Conservation (phyloP, 1,284 basidiomycete species). For the Fistulinella staudtii region DNA sequence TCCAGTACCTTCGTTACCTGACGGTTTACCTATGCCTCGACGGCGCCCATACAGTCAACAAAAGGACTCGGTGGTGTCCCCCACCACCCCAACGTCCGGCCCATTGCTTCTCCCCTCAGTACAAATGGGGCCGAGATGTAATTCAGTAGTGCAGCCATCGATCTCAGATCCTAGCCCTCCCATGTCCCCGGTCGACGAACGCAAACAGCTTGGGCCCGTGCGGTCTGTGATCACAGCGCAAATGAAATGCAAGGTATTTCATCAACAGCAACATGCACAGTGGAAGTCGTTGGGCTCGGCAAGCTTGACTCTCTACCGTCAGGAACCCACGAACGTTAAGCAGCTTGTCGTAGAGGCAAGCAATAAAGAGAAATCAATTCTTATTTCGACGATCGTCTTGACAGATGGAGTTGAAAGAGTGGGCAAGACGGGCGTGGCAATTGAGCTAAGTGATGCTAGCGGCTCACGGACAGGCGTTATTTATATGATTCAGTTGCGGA, state of each 20-base stretch:
- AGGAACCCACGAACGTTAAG: constrained; percentile 84
- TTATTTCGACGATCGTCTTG: constrained; percentile 95
- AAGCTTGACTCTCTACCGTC: constrained; percentile 82
- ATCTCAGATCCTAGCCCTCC: constrained; percentile 75
- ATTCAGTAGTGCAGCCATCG: constrained; percentile 48
- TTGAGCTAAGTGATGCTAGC: constrained; percentile 84
- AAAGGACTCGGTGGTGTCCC: constrained; percentile 18
- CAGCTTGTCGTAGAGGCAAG: constrained; percentile 95
- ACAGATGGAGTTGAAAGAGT: constrained; percentile 97
- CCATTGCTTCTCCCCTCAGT: constrained; percentile 57
- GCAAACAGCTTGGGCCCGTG: constrained; percentile 57
- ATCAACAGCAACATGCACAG: constrained; percentile 92
- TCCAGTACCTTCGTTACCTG: constrained; percentile 45
- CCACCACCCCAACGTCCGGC: constrained; percentile 48
- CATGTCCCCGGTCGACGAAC: constrained; percentile 65
- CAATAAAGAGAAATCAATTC: constrained; percentile 67
- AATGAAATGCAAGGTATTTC: constrained; percentile 98
- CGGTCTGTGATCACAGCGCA: constrained; percentile 79
- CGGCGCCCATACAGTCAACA: constrained; percentile 22
- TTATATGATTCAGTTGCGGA: constrained; percentile 95
- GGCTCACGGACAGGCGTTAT: constrained; percentile 92
- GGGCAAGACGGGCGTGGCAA: constrained; percentile 95
- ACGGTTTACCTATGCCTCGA: constrained; percentile 38
- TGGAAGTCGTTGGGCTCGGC: constrained; percentile 96
- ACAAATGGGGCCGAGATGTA: constrained; percentile 46